phyloP scores from a whole-genome alignment of 176 grass and related monocot genomes.

The Elaeis guineensis region DNA sequence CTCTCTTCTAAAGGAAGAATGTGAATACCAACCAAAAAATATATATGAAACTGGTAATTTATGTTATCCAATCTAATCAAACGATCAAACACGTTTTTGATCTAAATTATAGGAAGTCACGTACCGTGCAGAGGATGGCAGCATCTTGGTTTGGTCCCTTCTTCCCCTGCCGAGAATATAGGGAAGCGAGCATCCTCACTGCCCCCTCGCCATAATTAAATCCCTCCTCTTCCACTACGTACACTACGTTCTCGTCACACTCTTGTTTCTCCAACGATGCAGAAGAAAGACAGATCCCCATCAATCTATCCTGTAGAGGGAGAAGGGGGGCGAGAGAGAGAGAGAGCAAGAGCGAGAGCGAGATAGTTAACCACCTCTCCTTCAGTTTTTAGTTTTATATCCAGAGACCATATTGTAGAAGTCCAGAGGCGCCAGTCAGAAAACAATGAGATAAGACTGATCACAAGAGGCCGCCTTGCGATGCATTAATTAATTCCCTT shows the following conservation, averaged over 20 bases:
- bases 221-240: slow-evolving; percentile 35
- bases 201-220: not conserved
- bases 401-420: too few relatives aligned
- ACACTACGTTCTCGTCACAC: slow-evolving; percentile 64
- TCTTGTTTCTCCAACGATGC: slow-evolving; percentile 32
- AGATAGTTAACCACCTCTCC: too few relatives aligned
- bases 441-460: too few relatives aligned
- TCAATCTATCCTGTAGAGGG: not conserved
- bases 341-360: too few relatives aligned
- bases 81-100: not conserved
- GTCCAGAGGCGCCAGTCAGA: too few relatives aligned
- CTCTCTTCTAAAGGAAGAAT: too few relatives aligned
- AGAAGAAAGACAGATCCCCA: slow-evolving; percentile 71
- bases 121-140: slow-evolving; percentile 83
- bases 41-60: not conserved
- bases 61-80: not conserved
- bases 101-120: not conserved
- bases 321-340: slow-evolving; percentile 10
- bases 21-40: too few relatives aligned
- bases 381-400: too few relatives aligned
- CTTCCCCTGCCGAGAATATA: slow-evolving; percentile 81
- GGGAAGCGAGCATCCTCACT: slow-evolving; percentile 53
- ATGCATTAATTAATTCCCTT: too few relatives aligned
- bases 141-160: slow-evolving; percentile 96
- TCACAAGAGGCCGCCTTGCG: too few relatives aligned